Percentiles rank a stretch among this genome's conserved stretches.
phyloP scores from a whole-genome alignment of 177 flowering plant species.

The Vitis hybrid region DNA sequence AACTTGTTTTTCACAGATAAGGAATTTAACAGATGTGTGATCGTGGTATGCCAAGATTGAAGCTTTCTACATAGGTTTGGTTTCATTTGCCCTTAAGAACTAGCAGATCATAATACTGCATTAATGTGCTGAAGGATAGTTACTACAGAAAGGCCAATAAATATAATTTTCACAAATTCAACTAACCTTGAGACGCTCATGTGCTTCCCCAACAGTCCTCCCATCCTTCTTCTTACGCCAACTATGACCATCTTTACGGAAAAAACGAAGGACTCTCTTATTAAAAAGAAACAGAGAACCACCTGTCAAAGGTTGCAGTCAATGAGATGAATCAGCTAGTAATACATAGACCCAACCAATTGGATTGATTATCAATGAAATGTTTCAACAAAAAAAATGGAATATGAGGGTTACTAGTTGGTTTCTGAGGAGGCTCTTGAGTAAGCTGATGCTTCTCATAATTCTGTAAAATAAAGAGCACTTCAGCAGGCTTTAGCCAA shows the following conservation, averaged over 20 bases:
- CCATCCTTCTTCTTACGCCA: conserved; percentile 93
- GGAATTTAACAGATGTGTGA: background rate
- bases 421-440: conserved; percentile 57
- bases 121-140: background rate
- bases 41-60: background rate
- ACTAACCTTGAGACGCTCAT: conserved; percentile 88
- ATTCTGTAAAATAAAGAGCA: conserved; percentile 65
- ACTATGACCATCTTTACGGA: conserved; percentile 84
- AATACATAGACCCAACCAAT: background rate
- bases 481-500: conserved; percentile 92
- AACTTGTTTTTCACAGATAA: background rate
- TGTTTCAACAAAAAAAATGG: conserved; percentile 6
- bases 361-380: background rate
- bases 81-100: background rate
- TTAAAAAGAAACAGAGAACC: conserved; percentile 89
- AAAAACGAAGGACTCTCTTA: conserved; percentile 69
- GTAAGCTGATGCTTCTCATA: conserved; percentile 52
- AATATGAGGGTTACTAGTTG: conserved; percentile 44
- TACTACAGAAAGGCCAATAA: background rate
- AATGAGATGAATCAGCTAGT: background rate
- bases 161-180: background rate
- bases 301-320: conserved; percentile 42
- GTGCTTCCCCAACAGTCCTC: conserved; percentile 87
- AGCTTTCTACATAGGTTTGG: background rate
- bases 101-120: background rate